Conservation (phyloP, 2,329 filamentous ascomycete genomes). For the Celoporthe dispersa region DNA sequence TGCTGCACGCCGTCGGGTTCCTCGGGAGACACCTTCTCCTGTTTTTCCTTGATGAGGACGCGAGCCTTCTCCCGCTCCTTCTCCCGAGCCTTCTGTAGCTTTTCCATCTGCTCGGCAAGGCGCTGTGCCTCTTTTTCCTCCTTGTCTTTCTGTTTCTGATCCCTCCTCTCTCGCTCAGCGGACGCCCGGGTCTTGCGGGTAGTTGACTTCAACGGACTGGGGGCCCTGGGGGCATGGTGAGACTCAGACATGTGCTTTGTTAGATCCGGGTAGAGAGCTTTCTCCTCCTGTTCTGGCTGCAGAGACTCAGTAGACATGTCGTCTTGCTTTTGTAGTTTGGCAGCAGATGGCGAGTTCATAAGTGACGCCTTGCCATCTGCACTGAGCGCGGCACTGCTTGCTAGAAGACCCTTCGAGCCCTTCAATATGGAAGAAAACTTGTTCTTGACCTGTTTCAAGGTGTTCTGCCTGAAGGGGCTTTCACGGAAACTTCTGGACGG, state of each 20-base stretch:
- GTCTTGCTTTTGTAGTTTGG: constrained; percentile 49
- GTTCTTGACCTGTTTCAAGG: constrained; percentile 85
- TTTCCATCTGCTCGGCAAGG: constrained; percentile 63
- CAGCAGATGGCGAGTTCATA: constrained; percentile 55
- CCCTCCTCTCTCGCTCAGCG: constrained; percentile 60
- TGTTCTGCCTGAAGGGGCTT: constrained; percentile 56
- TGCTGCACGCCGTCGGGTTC: constrained; percentile 57
- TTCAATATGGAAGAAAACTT: constrained; percentile 91
- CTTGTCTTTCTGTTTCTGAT: constrained; percentile 67
- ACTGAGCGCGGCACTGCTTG: constrained; percentile 70
- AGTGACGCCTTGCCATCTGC: constrained; percentile 64
- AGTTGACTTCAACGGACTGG: constrained; percentile 50
- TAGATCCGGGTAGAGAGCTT: constrained; percentile 52
- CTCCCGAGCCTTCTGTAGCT: constrained; percentile 69
- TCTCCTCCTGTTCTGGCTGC: constrained; percentile 35
- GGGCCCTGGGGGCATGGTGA: constrained; percentile 38
- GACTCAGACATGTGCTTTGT: constrained; percentile 42
- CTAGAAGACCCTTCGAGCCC: constrained; percentile 83
- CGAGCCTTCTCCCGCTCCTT: constrained; percentile 72
- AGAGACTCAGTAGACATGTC: constrained; percentile 56
- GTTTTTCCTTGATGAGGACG: constrained; percentile 58
- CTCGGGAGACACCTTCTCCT: constrained; percentile 57
- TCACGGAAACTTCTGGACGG: constrained; percentile 64
- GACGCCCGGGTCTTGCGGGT: constrained; percentile 61
- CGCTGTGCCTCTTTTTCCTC: constrained; percentile 65